Conservation (phyloP, 768 basidiomycete genomes). For the Podaxis sp. region DNA sequence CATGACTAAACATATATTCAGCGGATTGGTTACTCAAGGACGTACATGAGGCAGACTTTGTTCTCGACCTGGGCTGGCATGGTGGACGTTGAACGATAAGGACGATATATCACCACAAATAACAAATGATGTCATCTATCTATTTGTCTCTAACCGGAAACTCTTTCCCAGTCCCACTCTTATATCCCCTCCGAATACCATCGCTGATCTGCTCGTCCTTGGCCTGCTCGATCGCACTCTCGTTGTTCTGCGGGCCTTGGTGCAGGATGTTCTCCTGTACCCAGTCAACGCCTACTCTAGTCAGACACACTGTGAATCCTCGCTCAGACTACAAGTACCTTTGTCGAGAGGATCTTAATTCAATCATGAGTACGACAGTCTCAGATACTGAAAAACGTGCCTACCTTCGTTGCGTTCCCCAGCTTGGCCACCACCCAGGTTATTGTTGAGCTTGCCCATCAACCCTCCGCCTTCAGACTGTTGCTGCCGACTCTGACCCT, state of each 20-base stretch:
- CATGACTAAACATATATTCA: background rate
- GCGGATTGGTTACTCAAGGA: background rate
- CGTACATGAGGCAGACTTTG: slow-evolving; percentile 91
- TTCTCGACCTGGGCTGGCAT: slow-evolving; percentile 55
- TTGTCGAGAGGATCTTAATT: slow-evolving; percentile 35
- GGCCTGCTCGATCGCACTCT: slow-evolving; percentile 39
- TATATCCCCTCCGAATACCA: slow-evolving; percentile 33
- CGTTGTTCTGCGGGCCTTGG: slow-evolving; percentile 40
- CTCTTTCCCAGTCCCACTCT: slow-evolving; percentile 36
- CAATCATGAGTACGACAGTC: background rate
- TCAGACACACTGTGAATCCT: background rate
- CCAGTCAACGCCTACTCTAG: slow-evolving; percentile 34
- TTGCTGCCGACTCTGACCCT: slow-evolving; percentile 3
- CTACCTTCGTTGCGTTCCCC: slow-evolving; percentile 37
- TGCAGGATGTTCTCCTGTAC: slow-evolving; percentile 38
- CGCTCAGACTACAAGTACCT: slow-evolving; percentile 18
- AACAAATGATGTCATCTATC: slow-evolving; percentile 8
- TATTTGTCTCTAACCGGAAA: slow-evolving; percentile 35
- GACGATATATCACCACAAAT: background rate
- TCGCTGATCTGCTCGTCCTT: slow-evolving; percentile 46
- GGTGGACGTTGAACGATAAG: background rate
- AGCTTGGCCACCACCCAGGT: slow-evolving; percentile 30
- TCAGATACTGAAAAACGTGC: slow-evolving; percentile 3
- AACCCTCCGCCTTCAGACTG: slow-evolving; percentile 23
- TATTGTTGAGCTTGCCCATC: slow-evolving; percentile 30